These are phyloP conservation scores for Helotiales sp. DNA, from an alignment of 2,329 filamentous ascomycete genomes.

Conservation along the genomic window DNA sequence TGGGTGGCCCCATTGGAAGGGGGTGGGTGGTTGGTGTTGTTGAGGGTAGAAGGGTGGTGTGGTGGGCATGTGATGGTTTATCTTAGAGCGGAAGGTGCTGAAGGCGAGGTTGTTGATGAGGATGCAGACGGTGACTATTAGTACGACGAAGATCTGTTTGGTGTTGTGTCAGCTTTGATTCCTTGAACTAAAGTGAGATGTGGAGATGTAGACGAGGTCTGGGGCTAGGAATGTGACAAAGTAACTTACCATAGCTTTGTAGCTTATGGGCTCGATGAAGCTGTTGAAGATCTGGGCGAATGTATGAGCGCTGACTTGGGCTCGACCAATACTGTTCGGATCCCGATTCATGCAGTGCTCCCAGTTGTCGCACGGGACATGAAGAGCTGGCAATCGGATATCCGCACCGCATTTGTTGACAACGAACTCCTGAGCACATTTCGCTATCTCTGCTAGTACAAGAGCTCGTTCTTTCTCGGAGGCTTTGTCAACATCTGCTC, in stretches of 20 bases:
- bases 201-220: not conserved
- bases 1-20: constrained; percentile 39
- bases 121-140: constrained; percentile 54
- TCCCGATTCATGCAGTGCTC: constrained; percentile 86
- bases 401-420: constrained; percentile 75
- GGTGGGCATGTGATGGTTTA: constrained; percentile 34
- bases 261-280: constrained; percentile 88
- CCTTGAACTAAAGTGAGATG: too few species aligned
- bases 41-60: constrained; percentile 31
- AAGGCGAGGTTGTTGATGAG: constrained; percentile 58
- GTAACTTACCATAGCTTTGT: constrained; percentile 72
- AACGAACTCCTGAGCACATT: constrained; percentile 77
- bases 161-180: not conserved
- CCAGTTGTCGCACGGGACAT: constrained; percentile 78
- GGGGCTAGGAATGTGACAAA: not conserved
- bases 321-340: constrained; percentile 75
- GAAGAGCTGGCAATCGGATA: constrained; percentile 73
- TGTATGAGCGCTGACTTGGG: constrained; percentile 82
- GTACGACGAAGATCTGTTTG: constrained; percentile 55
- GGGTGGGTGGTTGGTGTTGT: constrained; percentile 21
- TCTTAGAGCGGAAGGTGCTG: constrained; percentile 42
- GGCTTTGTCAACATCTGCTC: constrained; percentile 52
- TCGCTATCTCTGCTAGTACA: constrained; percentile 76
- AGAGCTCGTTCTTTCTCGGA: constrained; percentile 64
- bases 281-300: constrained; percentile 93